These are phyloP conservation scores for Parmelia sp. DNA, from an alignment of 495 filamentous ascomycete genomes.

Conservation along the genomic window DNA sequence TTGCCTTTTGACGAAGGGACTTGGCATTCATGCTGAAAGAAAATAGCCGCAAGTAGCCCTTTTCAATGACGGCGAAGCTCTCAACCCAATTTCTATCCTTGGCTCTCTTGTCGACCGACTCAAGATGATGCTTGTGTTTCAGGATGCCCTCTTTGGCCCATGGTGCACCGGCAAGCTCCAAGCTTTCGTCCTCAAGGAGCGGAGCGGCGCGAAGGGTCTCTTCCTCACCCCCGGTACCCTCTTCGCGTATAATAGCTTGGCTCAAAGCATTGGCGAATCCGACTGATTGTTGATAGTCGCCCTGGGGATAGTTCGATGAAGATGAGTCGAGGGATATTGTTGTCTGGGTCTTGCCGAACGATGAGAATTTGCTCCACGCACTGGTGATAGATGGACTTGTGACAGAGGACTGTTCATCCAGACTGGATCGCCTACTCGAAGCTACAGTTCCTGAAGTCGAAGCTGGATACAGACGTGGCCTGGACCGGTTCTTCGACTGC, in stretches of 20 bases:
- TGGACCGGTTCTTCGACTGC: constrained; percentile 77
- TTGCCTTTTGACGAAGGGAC: constrained; percentile 63
- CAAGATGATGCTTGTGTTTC: constrained; percentile 93
- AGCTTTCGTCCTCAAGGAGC: constrained; percentile 81
- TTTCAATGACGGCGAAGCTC: constrained; percentile 96
- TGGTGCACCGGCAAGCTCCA: constrained; percentile 84
- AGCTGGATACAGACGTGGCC: constrained; percentile 67
- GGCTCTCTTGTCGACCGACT: constrained; percentile 79
- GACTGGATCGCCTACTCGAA: constrained; percentile 79
- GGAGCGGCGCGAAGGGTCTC: constrained; percentile 48
- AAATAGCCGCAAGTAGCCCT: constrained; percentile 92
- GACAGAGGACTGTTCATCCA: constrained; percentile 83
- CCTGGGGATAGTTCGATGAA: constrained; percentile 66
- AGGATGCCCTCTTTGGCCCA: constrained; percentile 97
- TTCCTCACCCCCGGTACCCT: constrained; percentile 51
- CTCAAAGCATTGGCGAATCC: constrained; percentile 96
- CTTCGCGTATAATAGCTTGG: constrained; percentile 94
- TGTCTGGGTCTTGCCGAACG: constrained; percentile 79
- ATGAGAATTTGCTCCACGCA: constrained; percentile 87
- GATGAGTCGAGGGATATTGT: constrained; percentile 88
- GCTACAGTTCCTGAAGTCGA: constrained; percentile 56
- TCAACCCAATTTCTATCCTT: constrained; percentile 92
- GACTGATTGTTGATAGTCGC: constrained; percentile 91
- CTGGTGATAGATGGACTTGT: constrained; percentile 87
- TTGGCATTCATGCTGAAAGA: constrained; percentile 74